Evolutionary conservation across 805 yeast genomes (phyloP).

Genomic region (Jamesozyma hellenica): DNA sequence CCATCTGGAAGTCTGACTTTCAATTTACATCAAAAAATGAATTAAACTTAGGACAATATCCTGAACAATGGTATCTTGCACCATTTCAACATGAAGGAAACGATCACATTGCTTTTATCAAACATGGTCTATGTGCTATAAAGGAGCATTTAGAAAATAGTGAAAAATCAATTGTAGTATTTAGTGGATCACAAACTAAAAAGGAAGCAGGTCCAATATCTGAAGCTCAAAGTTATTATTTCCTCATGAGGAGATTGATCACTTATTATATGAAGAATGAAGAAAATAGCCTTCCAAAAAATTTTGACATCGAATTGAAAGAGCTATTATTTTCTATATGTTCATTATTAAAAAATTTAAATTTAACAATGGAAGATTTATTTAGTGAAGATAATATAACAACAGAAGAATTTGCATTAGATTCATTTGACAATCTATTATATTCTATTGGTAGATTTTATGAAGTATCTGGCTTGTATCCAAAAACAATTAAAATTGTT

Average conservation of each 20-base stretch:
- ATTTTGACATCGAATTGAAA: slow-evolving; percentile 5
- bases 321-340: background rate
- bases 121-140: slow-evolving; percentile 46
- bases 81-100: slow-evolving; percentile 59
- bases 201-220: slow-evolving; percentile 42
- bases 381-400: slow-evolving; percentile 23
- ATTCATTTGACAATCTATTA: slow-evolving; percentile 67
- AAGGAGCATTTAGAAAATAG: slow-evolving; percentile 27
- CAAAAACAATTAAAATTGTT: slow-evolving; percentile 43
- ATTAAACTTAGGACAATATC: slow-evolving; percentile 34
- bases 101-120: slow-evolving; percentile 56
- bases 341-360: slow-evolving; percentile 2
- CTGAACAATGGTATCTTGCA: slow-evolving; percentile 56
- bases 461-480: slow-evolving; percentile 39
- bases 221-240: slow-evolving; percentile 50
- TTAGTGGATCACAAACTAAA: slow-evolving; percentile 68
- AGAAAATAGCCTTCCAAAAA: background rate
- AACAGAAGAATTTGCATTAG: slow-evolving; percentile 66
- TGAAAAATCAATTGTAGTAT: slow-evolving; percentile 30
- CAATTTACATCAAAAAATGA: background rate
- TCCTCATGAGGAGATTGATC: slow-evolving; percentile 33
- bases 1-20: slow-evolving; percentile 39
- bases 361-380: slow-evolving; percentile 10
- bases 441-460: slow-evolving; percentile 48
- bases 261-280: background rate